Base-by-base conservation (phyloP, 1,284 basidiomycete genomes). In the Apiotrichum brassicae region DNA sequence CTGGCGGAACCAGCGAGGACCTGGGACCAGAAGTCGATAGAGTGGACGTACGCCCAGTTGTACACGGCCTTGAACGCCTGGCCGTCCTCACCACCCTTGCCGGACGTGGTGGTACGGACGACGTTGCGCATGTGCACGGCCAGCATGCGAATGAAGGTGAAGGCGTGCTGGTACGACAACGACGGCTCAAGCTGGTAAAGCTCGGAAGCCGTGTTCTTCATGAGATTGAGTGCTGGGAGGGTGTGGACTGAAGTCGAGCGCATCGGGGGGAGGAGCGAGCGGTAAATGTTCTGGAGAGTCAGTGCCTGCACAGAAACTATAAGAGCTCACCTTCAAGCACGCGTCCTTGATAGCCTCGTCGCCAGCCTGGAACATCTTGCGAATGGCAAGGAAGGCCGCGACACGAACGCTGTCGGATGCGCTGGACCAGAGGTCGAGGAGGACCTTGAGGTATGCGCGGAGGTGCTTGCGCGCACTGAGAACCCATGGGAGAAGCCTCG, bases 1-100 rank as follows among this genome's bases (percentile, higher is more conserved):
- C 84, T 82, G 60, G 86, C 91, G 14, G 88, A 85, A 28, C 83
- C 78, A 7, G 83, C 84, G n/a, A 97, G 78, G 3, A 97, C 88
- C 45, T 90, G 78, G 43, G 83, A 81, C 95, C 95, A 99, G 65
- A 98, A 97, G 76, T 98, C 95, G 59, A 99, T 77, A 54, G 85
- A 90, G 70, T 97, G 94, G 6, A 87, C 85, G 62, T 86, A 98
- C 72, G 97, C 94, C 95, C 95, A 99, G 74, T 97, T 98, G 76
- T 97, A 94, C 20, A 97, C 91, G 60, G 86, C 84, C 70, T 85
- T 85, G 75, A 86, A 92, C 6, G 87, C 83, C 61, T 93, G 89
- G 83, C 90, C 68, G 46, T 65, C 65, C 47, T 64, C 64, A 4
- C 65, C 63, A 24, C 55, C 61, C 41, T 64, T 58, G 14, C 50